These are phyloP conservation scores for Gossypium davidsonii DNA, from an alignment of 441 rosid species.

Conservation along the genomic window DNA sequence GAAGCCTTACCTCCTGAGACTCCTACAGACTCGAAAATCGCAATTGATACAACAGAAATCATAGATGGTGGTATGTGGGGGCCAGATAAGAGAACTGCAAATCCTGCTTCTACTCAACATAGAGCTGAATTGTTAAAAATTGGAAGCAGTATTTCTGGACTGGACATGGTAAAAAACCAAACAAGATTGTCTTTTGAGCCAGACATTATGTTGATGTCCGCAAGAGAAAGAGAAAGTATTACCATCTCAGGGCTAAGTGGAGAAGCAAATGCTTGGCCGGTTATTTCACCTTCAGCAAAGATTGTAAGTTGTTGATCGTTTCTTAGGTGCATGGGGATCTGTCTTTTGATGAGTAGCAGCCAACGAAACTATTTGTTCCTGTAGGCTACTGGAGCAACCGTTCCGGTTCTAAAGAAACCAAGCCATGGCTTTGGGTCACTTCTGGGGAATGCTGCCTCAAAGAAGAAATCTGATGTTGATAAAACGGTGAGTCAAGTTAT, in stretches of 20 bases:
- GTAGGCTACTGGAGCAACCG: constrained; percentile 49
- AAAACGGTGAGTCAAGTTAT: constrained; percentile 36
- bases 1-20: constrained; percentile 19
- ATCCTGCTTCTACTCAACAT: constrained; percentile 15
- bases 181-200: constrained; percentile 12
- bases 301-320: constrained; percentile 23
- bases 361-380: constrained; percentile 19
- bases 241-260: constrained; percentile 22
- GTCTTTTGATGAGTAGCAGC: not conserved
- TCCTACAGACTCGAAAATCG: constrained; percentile 13
- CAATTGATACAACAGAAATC: constrained; percentile 15
- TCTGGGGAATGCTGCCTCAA: constrained; percentile 36
- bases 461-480: constrained; percentile 38
- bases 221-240: constrained; percentile 13
- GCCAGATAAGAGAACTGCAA: not conserved
- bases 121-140: constrained; percentile 19
- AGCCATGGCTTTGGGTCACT: constrained; percentile 52
- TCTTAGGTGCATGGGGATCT: not conserved
- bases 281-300: constrained; percentile 31
- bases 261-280: constrained; percentile 17
- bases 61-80: constrained; percentile 7
- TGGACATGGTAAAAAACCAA: constrained; percentile 6
- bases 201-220: constrained; percentile 8
- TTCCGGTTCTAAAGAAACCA: constrained; percentile 53
- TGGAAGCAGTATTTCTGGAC: constrained; percentile 18